Evolutionary conservation across 2,329 filamentous ascomycete species (phyloP).

Genomic region (Ampelomyces quisqualis): DNA sequence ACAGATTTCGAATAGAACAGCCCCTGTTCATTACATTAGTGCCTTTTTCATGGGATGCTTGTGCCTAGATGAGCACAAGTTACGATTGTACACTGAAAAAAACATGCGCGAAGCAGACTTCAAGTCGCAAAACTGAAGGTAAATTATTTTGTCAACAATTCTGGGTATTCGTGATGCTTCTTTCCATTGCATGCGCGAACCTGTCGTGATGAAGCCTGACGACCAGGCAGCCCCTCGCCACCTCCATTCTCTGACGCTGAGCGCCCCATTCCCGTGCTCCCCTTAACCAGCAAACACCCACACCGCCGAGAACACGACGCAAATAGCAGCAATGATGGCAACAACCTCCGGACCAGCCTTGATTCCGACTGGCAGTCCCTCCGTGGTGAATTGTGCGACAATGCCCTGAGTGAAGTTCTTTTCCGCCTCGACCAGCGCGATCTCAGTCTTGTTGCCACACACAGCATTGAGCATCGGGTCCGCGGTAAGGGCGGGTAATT

Average conservation of each 20-base stretch:
- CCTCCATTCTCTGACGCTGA: slow-evolving; percentile 1
- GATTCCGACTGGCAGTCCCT: slow-evolving; percentile 34
- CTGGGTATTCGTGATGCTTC: not conserved
- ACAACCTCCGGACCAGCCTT: slow-evolving; percentile 27
- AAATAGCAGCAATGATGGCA: slow-evolving; percentile 15
- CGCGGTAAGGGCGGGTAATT: slow-evolving; percentile 44
- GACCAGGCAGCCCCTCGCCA: not conserved
- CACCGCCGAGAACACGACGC: slow-evolving; percentile 21
- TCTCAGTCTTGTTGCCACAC: slow-evolving; percentile 50
- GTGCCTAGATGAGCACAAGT: too few species aligned
- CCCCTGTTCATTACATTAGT: not conserved
- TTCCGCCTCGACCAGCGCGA: slow-evolving; percentile 49
- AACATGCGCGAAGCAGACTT: too few species aligned
- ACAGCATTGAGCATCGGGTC: slow-evolving; percentile 46
- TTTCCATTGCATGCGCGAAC: not conserved
- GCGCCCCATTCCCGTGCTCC: not conserved
- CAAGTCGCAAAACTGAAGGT: too few species aligned
- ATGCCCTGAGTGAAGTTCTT: slow-evolving; percentile 49
- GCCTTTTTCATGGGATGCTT: not conserved
- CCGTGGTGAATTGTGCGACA: slow-evolving; percentile 41
- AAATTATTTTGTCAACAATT: not conserved
- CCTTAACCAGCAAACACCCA: slow-evolving; percentile 26
- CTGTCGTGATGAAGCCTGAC: not conserved
- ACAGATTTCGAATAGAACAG: not conserved
- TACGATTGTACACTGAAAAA: too few species aligned